These are phyloP conservation scores for Acrasis kona DNA, from an alignment of 78 protist species.

Conservation along the genomic window DNA sequence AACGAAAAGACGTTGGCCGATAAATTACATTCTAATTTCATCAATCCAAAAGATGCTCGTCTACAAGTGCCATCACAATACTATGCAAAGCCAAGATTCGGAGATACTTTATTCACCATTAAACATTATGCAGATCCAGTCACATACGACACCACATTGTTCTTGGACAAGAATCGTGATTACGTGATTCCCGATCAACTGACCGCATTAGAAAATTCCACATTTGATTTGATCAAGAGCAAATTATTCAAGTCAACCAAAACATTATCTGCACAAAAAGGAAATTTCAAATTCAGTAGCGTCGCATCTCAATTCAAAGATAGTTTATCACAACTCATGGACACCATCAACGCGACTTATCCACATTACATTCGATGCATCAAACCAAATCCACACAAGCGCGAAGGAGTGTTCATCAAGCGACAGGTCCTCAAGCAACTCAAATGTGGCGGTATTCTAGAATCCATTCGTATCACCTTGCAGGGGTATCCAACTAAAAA, in stretches of 20 bases:
- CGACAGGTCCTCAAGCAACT: conserved; percentile 8
- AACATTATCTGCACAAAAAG: too few species aligned
- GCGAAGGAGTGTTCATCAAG: not conserved
- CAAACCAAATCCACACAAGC: conserved; percentile 42
- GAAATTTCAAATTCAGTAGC: too few species aligned
- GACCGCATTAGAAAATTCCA: too few species aligned
- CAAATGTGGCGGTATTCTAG: conserved; percentile 13
- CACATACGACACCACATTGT: conserved; percentile 39
- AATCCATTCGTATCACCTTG: conserved; percentile 1
- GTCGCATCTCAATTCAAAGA: too few species aligned
- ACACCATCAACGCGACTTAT: conserved; percentile 12
- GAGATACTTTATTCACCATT: conserved; percentile 51
- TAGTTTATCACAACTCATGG: conserved; percentile 23
- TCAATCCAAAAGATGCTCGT: not conserved
- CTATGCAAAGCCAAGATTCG: not conserved
- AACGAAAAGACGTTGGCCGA: too few species aligned
- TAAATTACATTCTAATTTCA: too few species aligned
- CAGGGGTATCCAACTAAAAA: conserved; percentile 35
- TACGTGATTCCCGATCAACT: too few species aligned
- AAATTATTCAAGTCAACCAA: not conserved
- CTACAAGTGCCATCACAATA: not conserved
- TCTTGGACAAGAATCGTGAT: conserved; percentile 69
- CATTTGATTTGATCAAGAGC: too few species aligned
- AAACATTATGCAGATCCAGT: conserved; percentile 77
- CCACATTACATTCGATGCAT: conserved; percentile 58